phyloP scores from a whole-genome alignment of 768 basidiomycete species.

The Dacryopinax spathularia region DNA sequence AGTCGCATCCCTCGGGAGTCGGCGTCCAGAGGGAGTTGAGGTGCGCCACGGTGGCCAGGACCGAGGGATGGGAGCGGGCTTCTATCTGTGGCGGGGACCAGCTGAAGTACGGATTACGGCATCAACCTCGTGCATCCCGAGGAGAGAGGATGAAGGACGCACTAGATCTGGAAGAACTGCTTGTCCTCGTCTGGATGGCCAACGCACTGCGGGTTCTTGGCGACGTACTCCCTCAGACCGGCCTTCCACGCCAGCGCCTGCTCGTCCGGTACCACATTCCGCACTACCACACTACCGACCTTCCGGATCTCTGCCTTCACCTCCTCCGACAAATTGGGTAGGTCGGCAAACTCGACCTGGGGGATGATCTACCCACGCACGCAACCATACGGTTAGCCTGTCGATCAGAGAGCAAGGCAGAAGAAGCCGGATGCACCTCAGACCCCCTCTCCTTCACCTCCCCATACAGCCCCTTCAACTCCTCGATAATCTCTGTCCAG shows the following conservation, averaged over 20 bases:
- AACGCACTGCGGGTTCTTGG: slow-evolving; percentile 38
- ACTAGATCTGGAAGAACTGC: slow-evolving; percentile 65
- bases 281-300: slow-evolving; percentile 49
- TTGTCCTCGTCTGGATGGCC: slow-evolving; percentile 43
- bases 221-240: slow-evolving; percentile 41
- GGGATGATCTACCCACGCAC: slow-evolving; percentile 38
- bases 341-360: slow-evolving; percentile 44
- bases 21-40: slow-evolving; percentile 48
- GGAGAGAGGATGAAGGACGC: slow-evolving; percentile 18
- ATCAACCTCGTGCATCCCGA: slow-evolving; percentile 12
- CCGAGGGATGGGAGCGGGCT: slow-evolving; percentile 51
- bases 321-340: slow-evolving; percentile 34
- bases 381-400: too few species aligned
- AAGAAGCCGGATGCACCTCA: slow-evolving; percentile 28
- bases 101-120: slow-evolving; percentile 9
- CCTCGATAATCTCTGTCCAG: slow-evolving; percentile 43
- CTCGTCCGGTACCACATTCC: slow-evolving; percentile 41
- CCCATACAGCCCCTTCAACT: slow-evolving; percentile 34
- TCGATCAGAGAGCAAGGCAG: background rate
- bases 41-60: slow-evolving; percentile 41
- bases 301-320: slow-evolving; percentile 37
- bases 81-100: slow-evolving; percentile 46
- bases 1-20: slow-evolving; percentile 8
- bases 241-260: slow-evolving; percentile 47
- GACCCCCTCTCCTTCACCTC: slow-evolving; percentile 36